phyloP scores from a whole-genome alignment of 352 stramenopile species.

The Phytopythium chamaehyphon region DNA sequence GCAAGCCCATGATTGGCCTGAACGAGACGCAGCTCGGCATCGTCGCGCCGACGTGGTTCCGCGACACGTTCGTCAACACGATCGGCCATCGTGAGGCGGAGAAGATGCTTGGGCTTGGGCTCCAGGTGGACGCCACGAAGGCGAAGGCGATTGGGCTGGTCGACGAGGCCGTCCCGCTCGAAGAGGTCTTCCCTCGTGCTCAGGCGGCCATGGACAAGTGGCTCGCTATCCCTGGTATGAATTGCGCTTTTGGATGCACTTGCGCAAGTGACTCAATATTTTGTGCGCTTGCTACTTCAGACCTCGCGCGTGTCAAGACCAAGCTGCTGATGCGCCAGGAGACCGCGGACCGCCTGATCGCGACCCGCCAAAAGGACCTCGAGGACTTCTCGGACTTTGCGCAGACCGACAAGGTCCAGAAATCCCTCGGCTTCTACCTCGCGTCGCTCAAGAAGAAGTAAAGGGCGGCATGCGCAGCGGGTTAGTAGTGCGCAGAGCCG shows the following conservation, averaged over 20 bases:
- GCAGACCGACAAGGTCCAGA: conserved; percentile 81
- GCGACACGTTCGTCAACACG: conserved; percentile 80
- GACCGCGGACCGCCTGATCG: conserved; percentile 54
- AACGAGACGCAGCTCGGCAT: conserved; percentile 95
- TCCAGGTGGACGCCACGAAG: conserved; percentile 75
- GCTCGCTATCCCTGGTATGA: conserved; percentile 73
- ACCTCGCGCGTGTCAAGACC: conserved; percentile 63
- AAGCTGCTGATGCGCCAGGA: conserved; percentile 77
- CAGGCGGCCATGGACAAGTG: conserved; percentile 66
- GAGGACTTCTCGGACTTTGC: conserved; percentile 71
- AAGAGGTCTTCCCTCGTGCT: conserved; percentile 71
- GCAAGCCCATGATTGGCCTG: conserved; percentile 88
- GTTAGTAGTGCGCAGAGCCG: too few relatives aligned
- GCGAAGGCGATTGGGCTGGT: conserved; percentile 73
- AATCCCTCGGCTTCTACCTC: conserved; percentile 74
- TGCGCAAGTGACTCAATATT: too few relatives aligned
- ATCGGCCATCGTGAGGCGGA: conserved; percentile 80
- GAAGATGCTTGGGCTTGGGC: conserved; percentile 79
- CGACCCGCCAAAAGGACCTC: conserved; percentile 49
- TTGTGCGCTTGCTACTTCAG: conserved; percentile 16
- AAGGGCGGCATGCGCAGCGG: conserved; percentile 1
- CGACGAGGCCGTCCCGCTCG: conserved; percentile 68
- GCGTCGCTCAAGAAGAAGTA: conserved; percentile 78
- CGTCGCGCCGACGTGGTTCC: conserved; percentile 78
- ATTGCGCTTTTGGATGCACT: conserved; percentile 1